Evolutionary conservation across 768 basidiomycete genomes (phyloP).

Genomic region (Mycena venus): DNA sequence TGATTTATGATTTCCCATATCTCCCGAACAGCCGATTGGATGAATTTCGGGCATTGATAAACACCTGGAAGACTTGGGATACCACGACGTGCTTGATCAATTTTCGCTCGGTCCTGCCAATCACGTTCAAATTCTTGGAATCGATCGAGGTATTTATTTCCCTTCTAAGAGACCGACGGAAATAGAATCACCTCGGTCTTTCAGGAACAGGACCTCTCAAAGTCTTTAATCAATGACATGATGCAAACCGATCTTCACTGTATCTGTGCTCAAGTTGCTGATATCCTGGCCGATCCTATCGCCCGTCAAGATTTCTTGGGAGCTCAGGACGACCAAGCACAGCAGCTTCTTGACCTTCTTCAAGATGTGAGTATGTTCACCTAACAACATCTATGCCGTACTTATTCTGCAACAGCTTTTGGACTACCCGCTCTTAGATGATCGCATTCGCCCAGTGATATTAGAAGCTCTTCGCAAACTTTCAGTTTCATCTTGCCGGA

Average conservation of each 20-base stretch:
- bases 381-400: background rate
- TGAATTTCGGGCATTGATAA: background rate
- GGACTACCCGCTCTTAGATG: constrained; percentile 20
- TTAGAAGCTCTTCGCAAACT: background rate
- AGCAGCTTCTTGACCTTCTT: constrained; percentile 32
- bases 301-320: background rate
- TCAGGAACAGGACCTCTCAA: constrained; percentile 6
- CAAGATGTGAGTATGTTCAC: constrained; percentile 23
- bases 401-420: constrained; percentile 1
- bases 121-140: constrained; percentile 1
- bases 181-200: background rate
- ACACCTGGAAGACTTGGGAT: constrained; percentile 17
- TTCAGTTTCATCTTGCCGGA: background rate
- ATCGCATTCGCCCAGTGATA: background rate
- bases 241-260: constrained; percentile 22
- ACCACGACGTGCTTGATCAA: constrained; percentile 14
- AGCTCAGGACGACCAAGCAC: constrained; percentile 7
- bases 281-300: background rate
- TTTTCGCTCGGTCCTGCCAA: constrained; percentile 4
- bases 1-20: background rate
- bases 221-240: constrained; percentile 1
- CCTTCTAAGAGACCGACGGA: background rate
- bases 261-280: constrained; percentile 19
- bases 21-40: constrained; percentile 4
- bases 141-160: constrained; percentile 4